phyloP scores from a whole-genome alignment of 495 filamentous ascomycete genomes.

The Jackrogersella multiformis region DNA sequence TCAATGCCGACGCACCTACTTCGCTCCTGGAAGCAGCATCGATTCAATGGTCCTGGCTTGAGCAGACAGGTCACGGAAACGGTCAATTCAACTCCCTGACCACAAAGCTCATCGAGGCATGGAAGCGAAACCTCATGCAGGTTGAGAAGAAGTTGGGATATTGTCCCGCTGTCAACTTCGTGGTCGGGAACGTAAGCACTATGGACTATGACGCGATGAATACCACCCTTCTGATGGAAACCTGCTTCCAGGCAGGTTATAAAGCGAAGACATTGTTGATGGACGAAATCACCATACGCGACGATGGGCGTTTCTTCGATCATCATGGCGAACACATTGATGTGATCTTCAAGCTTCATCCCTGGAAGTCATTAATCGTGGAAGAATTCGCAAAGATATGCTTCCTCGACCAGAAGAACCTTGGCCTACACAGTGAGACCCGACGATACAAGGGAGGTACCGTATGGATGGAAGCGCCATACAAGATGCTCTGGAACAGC shows the following conservation, averaged over 20 bases:
- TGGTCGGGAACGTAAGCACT: neutral
- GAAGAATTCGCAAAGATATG: no score
- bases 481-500: no score
- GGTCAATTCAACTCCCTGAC: slow-evolving; percentile 11
- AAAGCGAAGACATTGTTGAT: neutral
- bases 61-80: slow-evolving; percentile 19
- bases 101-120: slow-evolving; percentile 9
- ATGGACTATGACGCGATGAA: slow-evolving; percentile 15
- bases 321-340: no score
- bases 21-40: slow-evolving; percentile 5
- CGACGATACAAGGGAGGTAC: no score
- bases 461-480: no score
- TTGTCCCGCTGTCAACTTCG: neutral
- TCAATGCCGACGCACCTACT: slow-evolving; percentile 19
- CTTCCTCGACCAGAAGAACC: no score
- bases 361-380: no score
- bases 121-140: slow-evolving; percentile 2
- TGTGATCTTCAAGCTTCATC: no score
- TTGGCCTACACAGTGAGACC: no score
- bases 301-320: slow-evolving; percentile 13
- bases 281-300: slow-evolving; percentile 3
- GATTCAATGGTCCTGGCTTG: slow-evolving; percentile 20
- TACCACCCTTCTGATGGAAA: slow-evolving; percentile 11
- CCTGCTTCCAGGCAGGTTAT: slow-evolving; percentile 15
- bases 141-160: slow-evolving; percentile 3